A percentile compares a stretch with the other conserved stretches of the same genome.
phyloP scores from a whole-genome alignment of 352 stramenopile genomes.

The Globisporangium acanthophoron region DNA sequence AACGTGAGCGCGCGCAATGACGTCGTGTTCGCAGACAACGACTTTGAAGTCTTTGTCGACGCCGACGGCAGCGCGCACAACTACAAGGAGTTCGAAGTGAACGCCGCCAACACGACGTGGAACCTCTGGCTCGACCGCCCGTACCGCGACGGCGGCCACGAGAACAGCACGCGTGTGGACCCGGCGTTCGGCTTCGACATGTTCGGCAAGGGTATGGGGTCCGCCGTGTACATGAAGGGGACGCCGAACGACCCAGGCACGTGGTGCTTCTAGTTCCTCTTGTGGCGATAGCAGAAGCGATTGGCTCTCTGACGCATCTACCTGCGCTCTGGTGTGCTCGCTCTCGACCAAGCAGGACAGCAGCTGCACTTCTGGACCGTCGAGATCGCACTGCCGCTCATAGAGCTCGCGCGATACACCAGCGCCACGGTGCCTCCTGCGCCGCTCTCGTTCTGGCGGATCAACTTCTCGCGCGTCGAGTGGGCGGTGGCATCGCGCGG shows the following conservation, averaged over 20 bases:
- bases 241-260: constrained; percentile 52
- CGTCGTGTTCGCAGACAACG: constrained; percentile 84
- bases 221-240: constrained; percentile 51
- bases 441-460: constrained; percentile 51
- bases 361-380: constrained; percentile 71
- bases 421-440: constrained; percentile 28
- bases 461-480: constrained; percentile 89
- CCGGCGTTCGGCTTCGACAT: constrained; percentile 65
- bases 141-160: constrained; percentile 74
- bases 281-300: too few relatives aligned
- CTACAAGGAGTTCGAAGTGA: constrained; percentile 92
- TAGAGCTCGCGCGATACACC: constrained; percentile 40
- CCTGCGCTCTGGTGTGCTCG: background rate
- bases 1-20: constrained; percentile 60
- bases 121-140: constrained; percentile 86
- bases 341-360: constrained; percentile 14
- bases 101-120: constrained; percentile 85
- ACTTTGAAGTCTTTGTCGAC: constrained; percentile 92
- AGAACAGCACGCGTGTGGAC: constrained; percentile 79
- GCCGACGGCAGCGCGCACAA: constrained; percentile 62
- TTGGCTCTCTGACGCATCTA: background rate
- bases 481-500: constrained; percentile 41
- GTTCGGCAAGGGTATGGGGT: constrained; percentile 35
- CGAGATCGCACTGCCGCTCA: constrained; percentile 75
- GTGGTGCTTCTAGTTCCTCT: background rate